Evolutionary conservation across 2,329 filamentous ascomycete species (phyloP).

Genomic region (Fusarium sp.): DNA sequence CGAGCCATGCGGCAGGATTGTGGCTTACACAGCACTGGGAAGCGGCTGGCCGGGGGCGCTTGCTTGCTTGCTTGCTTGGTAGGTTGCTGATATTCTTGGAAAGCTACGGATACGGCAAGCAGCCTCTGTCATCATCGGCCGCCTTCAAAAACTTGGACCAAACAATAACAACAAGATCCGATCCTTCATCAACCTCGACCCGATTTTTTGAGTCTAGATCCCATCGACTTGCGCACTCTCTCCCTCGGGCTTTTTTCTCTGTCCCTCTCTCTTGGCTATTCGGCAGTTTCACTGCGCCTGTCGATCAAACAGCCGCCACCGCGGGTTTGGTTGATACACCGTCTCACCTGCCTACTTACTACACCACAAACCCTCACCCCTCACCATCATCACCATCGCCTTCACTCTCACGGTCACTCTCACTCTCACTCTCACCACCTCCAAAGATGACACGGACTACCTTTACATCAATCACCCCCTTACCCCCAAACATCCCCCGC

Average conservation of each 20-base stretch:
- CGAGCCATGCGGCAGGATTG: slow-evolving; percentile 5
- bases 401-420: no score
- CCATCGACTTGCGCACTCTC: no score
- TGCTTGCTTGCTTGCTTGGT: background rate
- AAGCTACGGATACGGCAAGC: background rate
- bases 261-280: background rate
- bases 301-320: background rate
- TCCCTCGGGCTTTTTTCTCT: no score
- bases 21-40: slow-evolving; percentile 1
- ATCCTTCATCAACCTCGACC: no score
- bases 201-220: no score
- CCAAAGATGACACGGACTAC: slow-evolving; percentile 62
- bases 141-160: no score
- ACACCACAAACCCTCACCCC: background rate
- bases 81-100: no score
- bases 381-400: slow-evolving; percentile 12
- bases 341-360: background rate
- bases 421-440: background rate
- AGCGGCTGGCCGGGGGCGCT: background rate
- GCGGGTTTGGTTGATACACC: slow-evolving; percentile 1
- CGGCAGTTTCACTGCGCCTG: background rate
- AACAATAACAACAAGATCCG: no score
- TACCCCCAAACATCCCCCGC: slow-evolving; percentile 78
- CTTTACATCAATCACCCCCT: slow-evolving; percentile 85
- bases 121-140: slow-evolving; percentile 16